A percentile compares a stretch with the other conserved stretches of the same genome.
phyloP scores from a whole-genome alignment of 1,284 basidiomycete species.

The Mycena sp. region DNA sequence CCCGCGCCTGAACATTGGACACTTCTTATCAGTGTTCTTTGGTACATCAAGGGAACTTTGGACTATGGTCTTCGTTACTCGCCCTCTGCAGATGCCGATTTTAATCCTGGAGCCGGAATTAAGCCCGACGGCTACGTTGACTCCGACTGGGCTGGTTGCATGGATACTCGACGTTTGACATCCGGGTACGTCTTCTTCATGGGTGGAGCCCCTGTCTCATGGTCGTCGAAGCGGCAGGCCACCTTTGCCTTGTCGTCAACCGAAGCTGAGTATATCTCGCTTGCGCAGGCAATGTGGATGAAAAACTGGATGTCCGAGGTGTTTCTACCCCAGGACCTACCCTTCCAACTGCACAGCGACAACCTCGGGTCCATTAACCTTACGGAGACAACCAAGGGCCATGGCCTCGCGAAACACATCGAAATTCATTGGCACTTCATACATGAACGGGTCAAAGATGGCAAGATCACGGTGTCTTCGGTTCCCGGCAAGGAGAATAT shows the following conservation, averaged over 20 bases:
- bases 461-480: not conserved
- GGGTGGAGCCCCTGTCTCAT: conserved; percentile 16
- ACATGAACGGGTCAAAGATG: conserved; percentile 1
- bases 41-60: conserved; percentile 15
- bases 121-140: conserved; percentile 14
- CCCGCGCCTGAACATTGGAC: conserved; percentile 20
- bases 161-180: conserved; percentile 22
- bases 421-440: conserved; percentile 14
- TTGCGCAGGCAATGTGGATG: conserved; percentile 24
- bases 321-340: conserved; percentile 5
- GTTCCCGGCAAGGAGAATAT: conserved; percentile 14
- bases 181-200: conserved; percentile 26
- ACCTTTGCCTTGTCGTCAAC: conserved; percentile 16
- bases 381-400: conserved; percentile 20
- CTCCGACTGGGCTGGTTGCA: conserved; percentile 27
- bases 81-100: not conserved
- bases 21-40: conserved; percentile 13
- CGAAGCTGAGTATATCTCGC: conserved; percentile 20
- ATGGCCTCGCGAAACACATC: conserved; percentile 15
- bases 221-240: conserved; percentile 19
- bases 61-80: conserved; percentile 13
- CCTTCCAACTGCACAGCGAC: conserved; percentile 7
- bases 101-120: not conserved
- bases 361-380: conserved; percentile 22
- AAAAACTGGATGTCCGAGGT: conserved; percentile 10